Percentiles rank a stretch among this genome's conserved stretches.
Evolutionary conservation across 495 filamentous ascomycete genomes (phyloP).

Genomic region (Aspergillus taichungensis): DNA sequence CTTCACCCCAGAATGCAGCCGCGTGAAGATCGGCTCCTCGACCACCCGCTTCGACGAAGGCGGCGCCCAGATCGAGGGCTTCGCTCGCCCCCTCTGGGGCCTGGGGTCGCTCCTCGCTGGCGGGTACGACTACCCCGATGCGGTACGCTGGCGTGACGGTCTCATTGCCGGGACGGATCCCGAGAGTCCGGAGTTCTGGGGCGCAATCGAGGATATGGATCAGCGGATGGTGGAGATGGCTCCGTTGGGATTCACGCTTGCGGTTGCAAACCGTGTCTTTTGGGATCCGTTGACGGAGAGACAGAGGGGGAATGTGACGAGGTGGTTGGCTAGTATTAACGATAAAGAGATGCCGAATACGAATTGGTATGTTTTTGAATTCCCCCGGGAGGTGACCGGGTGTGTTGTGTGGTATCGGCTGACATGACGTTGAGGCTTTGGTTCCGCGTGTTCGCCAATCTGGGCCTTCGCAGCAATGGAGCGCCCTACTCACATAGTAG

Average conservation of each 20-base stretch:
- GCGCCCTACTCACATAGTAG: conserved; percentile 56
- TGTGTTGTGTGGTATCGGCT: no score
- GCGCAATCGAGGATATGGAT: conserved; percentile 60
- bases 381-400: no score
- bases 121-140: conserved; percentile 51
- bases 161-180: conserved; percentile 61
- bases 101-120: conserved; percentile 60
- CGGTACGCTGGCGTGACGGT: conserved; percentile 57
- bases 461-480: conserved; percentile 63
- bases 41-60: conserved; percentile 65
- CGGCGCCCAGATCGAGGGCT: conserved; percentile 69
- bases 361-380: conserved; percentile 34
- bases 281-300: conserved; percentile 55
- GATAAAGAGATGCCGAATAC: conserved; percentile 61
- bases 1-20: conserved; percentile 50
- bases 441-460: conserved; percentile 77
- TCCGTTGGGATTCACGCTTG: conserved; percentile 58
- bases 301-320: conserved; percentile 52
- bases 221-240: conserved; percentile 85
- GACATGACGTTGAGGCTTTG: conserved; percentile 38
- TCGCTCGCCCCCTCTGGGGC: conserved; percentile 66
- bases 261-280: conserved; percentile 51
- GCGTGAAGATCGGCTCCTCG: conserved; percentile 54
- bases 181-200: conserved; percentile 61
- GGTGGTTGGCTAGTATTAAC: conserved; percentile 66